These are phyloP conservation scores for Martensiomyces pterosporus DNA, from an alignment of 192 early-diverging fungal species.

Conservation along the genomic window DNA sequence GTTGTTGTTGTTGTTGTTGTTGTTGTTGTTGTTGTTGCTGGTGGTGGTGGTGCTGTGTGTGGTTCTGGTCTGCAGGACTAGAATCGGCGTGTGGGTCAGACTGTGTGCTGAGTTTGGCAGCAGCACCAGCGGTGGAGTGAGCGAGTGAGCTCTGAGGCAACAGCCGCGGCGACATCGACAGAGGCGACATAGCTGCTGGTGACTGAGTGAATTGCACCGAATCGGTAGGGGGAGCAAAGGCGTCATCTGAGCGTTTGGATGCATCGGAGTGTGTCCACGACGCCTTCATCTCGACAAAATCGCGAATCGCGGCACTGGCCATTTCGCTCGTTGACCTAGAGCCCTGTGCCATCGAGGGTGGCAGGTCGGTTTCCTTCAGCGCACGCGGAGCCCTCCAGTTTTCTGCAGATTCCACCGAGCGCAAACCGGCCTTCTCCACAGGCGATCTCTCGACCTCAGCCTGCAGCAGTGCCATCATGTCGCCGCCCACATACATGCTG, in stretches of 20 bases:
- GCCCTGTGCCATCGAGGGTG: not conserved
- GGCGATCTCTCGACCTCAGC: not conserved
- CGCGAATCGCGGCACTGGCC: constrained; percentile 25
- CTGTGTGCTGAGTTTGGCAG: not conserved
- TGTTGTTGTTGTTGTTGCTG: no score
- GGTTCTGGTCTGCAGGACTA: not conserved
- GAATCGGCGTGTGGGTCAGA: not conserved
- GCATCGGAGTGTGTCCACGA: not conserved
- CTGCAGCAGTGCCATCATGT: not conserved
- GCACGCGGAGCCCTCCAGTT: no score
- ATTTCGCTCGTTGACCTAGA: constrained; percentile 10
- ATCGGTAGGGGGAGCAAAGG: no score
- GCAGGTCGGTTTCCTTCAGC: no score
- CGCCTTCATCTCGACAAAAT: constrained; percentile 21
- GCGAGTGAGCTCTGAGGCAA: no score
- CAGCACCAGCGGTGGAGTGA: no score
- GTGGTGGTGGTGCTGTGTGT: no score
- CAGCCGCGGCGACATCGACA: not conserved
- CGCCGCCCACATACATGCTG: constrained; percentile 24
- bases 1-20: no score
- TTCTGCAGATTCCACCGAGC: no score
- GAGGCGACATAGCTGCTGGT: not conserved
- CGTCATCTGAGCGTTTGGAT: not conserved
- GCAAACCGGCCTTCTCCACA: no score
- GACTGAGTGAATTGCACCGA: not conserved